phyloP scores from a whole-genome alignment of 805 yeast species.

The Saccharomycopsis sp. region DNA sequence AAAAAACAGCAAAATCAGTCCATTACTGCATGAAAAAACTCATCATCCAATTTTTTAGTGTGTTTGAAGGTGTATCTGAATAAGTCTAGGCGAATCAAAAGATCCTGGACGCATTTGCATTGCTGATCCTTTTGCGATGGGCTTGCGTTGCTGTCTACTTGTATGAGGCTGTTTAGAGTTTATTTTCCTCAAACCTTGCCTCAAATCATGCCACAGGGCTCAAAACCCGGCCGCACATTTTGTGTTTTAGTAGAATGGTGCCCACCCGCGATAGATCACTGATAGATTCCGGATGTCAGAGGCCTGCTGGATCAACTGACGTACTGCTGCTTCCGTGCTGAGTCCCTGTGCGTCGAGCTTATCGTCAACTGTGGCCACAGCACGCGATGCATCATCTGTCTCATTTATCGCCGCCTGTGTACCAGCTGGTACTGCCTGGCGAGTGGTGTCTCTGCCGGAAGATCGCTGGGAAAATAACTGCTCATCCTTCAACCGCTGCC shows the following conservation, averaged over 20 bases:
- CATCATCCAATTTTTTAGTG: neutral
- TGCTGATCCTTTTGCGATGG: too few species aligned
- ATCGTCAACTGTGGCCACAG: conserved; percentile 62
- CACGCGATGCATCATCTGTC: conserved; percentile 72
- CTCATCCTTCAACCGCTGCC: conserved; percentile 42
- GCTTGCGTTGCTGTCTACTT: too few species aligned
- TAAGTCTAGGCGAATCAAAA: neutral
- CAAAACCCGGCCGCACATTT: neutral
- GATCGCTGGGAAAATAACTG: neutral
- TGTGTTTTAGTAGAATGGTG: conserved; percentile 51
- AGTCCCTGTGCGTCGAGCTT: conserved; percentile 63
- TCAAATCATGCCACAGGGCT: neutral
- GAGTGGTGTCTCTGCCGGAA: neutral
- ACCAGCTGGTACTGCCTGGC: neutral
- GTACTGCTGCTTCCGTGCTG: conserved; percentile 77
- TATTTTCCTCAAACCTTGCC: neutral
- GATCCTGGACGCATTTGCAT: neutral
- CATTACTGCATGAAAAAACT: neutral
- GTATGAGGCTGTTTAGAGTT: too few species aligned
- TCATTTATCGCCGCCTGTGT: conserved; percentile 26
- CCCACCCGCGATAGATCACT: conserved; percentile 77
- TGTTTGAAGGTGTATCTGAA: neutral
- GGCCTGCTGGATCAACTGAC: conserved; percentile 77
- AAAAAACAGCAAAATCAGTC: neutral
- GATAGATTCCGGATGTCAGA: conserved; percentile 61